These are phyloP conservation scores for Acacia crassicarpa DNA, from an alignment of 306 rosid genomes.

Conservation along the genomic window DNA sequence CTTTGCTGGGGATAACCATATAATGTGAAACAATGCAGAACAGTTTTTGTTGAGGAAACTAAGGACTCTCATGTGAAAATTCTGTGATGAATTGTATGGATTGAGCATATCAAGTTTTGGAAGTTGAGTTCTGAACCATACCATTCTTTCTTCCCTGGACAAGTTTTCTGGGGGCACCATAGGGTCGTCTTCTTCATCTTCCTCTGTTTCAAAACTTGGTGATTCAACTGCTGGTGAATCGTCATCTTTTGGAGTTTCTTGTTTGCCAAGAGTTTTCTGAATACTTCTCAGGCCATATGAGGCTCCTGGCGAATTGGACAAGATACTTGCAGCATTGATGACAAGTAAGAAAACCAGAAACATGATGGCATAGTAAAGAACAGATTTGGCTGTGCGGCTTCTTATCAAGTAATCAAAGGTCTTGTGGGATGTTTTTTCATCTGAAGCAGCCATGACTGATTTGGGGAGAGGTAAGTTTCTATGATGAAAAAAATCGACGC, in stretches of 20 bases:
- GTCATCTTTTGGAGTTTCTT: neutral
- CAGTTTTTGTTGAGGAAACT: neutral
- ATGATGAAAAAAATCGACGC: neutral
- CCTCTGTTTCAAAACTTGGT: neutral
- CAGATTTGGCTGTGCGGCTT: neutral
- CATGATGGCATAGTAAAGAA: neutral
- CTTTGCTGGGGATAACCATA: slow-evolving; percentile 6
- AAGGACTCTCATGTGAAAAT: neutral
- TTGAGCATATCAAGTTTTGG: neutral
- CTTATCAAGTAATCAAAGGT: neutral
- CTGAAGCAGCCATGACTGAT: neutral
- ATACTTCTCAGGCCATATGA: neutral
- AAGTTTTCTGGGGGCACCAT: neutral
- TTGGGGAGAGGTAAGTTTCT: neutral
- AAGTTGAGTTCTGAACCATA: neutral
- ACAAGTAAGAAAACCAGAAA: neutral
- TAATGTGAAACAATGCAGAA: neutral
- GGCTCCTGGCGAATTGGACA: neutral
- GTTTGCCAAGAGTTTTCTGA: neutral
- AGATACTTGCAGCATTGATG: neutral
- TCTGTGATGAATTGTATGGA: neutral
- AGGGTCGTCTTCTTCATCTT: neutral
- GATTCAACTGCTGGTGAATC: neutral
- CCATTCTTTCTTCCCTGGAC: neutral
- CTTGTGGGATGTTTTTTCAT: neutral